Conservation (phyloP, 2,329 filamentous ascomycete species). For the Gnomoniopsis sp. region DNA sequence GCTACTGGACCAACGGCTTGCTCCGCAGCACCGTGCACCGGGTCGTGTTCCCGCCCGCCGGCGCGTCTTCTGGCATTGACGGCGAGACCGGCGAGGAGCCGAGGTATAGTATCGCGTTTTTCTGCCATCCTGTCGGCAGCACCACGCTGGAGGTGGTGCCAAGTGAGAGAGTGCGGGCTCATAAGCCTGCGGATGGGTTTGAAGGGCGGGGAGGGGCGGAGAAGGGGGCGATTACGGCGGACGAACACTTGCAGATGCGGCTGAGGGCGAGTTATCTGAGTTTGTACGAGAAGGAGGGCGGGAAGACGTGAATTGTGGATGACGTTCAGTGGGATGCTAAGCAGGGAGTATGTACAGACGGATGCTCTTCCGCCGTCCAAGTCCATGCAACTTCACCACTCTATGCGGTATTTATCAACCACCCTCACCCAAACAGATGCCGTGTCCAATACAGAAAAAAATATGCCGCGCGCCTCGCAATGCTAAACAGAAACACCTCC, state of each 20-base stretch:
- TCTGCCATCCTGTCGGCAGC: conserved; percentile 60
- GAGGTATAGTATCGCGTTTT: conserved; percentile 66
- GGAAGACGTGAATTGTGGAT: background rate
- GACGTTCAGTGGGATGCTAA: background rate
- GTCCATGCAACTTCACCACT: background rate
- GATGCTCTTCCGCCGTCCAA: background rate
- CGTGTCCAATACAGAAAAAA: background rate
- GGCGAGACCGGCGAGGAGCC: conserved; percentile 49
- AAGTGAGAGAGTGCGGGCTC: conserved; percentile 49
- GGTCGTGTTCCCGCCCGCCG: conserved; percentile 68
- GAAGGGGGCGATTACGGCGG: conserved; percentile 57
- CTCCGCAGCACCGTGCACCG: conserved; percentile 86
- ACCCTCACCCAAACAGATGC: background rate
- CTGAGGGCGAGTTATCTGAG: conserved; percentile 56
- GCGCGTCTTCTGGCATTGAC: conserved; percentile 31
- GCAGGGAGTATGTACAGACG: background rate
- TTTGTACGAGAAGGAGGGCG: conserved; percentile 40
- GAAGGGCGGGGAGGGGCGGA: conserved; percentile 42
- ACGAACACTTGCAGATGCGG: conserved; percentile 61
- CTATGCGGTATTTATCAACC: background rate
- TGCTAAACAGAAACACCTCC: background rate
- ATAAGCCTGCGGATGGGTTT: conserved; percentile 24
- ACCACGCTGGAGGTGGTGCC: conserved; percentile 56
- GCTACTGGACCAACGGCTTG: conserved; percentile 88
- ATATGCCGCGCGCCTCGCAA: conserved; percentile 3